A percentile compares a stretch with the other conserved stretches of the same genome.
phyloP scores from a whole-genome alignment of 1,284 basidiomycete genomes.

The Kalmanozyma brasiliensis region DNA sequence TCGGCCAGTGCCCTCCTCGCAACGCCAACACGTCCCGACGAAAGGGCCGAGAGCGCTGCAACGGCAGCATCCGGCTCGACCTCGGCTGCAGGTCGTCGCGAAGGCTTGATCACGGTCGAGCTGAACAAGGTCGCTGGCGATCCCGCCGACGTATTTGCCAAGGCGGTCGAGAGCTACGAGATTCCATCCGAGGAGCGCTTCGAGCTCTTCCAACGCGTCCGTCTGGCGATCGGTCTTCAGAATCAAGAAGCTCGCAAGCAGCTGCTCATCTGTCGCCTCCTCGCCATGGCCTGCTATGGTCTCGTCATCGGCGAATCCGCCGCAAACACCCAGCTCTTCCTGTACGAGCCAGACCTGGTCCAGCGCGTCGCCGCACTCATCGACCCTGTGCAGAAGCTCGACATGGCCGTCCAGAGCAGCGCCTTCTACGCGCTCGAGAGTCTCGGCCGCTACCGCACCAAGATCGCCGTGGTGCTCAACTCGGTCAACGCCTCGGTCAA shows the following conservation, averaged over 20 bases:
- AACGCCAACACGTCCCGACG: conserved; percentile 29
- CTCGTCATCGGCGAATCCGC: conserved; percentile 73
- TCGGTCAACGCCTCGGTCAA: conserved; percentile 95
- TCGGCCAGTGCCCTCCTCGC: conserved; percentile 25
- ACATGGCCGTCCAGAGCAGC: conserved; percentile 74
- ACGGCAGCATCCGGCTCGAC: conserved; percentile 3
- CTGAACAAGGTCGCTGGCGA: conserved; percentile 39
- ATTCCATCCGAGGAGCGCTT: conserved; percentile 88
- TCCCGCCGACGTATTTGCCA: conserved; percentile 74
- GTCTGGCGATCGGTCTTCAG: conserved; percentile 78
- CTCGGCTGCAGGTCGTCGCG: conserved; percentile 25
- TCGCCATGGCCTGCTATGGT: conserved; percentile 84
- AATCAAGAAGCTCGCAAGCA: conserved; percentile 78
- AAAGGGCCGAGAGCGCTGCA: conserved; percentile 9
- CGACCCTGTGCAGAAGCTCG: conserved; percentile 40
- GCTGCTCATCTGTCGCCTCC: conserved; percentile 81
- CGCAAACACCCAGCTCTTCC: conserved; percentile 83
- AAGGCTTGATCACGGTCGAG: conserved; percentile 57
- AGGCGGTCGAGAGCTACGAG: conserved; percentile 76
- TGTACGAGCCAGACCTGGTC: conserved; percentile 90
- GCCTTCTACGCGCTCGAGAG: conserved; percentile 90
- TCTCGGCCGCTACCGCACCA: conserved; percentile 83
- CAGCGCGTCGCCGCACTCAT: conserved; percentile 55
- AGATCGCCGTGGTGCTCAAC: conserved; percentile 85
- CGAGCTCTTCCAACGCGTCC: conserved; percentile 86